Percentiles rank a stretch among this genome's conserved stretches.
These are phyloP conservation scores for cucumber (Cucumis sativus) DNA, from an alignment of 306 rosid species.

Conservation along the genomic window Cucumber_9930_V3 NC_026655.2:1715501-1716000, in stretches of 20 bases:
- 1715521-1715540: slow-evolving; percentile 12
- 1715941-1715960: background rate
- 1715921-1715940: background rate
- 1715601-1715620: slow-evolving; percentile 13
- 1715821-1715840: background rate
- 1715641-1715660: slow-evolving; percentile 58
- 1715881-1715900: background rate
- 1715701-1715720: slow-evolving; percentile 9
- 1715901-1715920: background rate
- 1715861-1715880: background rate
- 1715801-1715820: background rate
- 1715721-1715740: background rate
- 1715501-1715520: slow-evolving; percentile 18
- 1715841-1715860: background rate
- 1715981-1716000: no score
- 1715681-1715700: background rate
- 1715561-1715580: slow-evolving; percentile 14
- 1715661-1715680: background rate
- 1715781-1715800: background rate
- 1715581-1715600: slow-evolving; percentile 18
- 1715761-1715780: background rate
- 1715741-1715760: background rate
- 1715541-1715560: slow-evolving; percentile 9
- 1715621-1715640: slow-evolving; percentile 48
- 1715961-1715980: no score